A percentile compares a stretch with the other conserved stretches of the same genome.
phyloP scores from a whole-genome alignment of 768 basidiomycete genomes.

The Psilocybe cubensis region DNA sequence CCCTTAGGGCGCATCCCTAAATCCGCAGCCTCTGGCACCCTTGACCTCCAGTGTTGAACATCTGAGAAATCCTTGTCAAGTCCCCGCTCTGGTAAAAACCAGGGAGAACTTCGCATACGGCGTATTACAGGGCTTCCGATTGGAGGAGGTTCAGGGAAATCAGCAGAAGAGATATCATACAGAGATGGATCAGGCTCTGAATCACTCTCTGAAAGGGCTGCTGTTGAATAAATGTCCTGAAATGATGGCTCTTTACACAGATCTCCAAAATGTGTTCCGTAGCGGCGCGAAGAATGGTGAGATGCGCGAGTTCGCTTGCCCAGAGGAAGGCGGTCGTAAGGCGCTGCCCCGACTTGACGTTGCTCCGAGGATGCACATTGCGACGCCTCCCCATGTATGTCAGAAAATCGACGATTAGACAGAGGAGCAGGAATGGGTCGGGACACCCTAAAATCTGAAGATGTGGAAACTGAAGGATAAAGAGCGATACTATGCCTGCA shows the following conservation, averaged over 20 bases:
- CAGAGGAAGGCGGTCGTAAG: background rate
- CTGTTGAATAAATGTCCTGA: background rate
- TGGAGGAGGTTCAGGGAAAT: slow-evolving; percentile 46
- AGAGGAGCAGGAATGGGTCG: background rate
- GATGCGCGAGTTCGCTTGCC: background rate
- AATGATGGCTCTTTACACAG: background rate
- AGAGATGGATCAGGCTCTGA: slow-evolving; percentile 38
- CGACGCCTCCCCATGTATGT: background rate
- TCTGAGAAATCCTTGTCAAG: slow-evolving; percentile 25
- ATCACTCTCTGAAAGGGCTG: slow-evolving; percentile 8
- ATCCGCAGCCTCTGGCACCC: background rate
- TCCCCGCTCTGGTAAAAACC: slow-evolving; percentile 29
- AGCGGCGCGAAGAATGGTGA: too few species aligned
- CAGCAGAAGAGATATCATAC: slow-evolving; percentile 36
- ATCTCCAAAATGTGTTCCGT: background rate
- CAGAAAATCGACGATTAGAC: slow-evolving; percentile 7
- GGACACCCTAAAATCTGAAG: background rate
- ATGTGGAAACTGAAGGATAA: background rate
- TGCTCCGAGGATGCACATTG: background rate
- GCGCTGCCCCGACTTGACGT: background rate
- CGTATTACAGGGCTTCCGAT: slow-evolving; percentile 42
- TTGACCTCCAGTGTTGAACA: slow-evolving; percentile 6
- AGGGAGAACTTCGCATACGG: slow-evolving; percentile 47
- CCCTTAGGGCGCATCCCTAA: background rate
- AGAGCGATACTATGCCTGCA: background rate